phyloP scores from a whole-genome alignment of 2,329 filamentous ascomycete genomes.

The Ophiostoma australiae region DNA sequence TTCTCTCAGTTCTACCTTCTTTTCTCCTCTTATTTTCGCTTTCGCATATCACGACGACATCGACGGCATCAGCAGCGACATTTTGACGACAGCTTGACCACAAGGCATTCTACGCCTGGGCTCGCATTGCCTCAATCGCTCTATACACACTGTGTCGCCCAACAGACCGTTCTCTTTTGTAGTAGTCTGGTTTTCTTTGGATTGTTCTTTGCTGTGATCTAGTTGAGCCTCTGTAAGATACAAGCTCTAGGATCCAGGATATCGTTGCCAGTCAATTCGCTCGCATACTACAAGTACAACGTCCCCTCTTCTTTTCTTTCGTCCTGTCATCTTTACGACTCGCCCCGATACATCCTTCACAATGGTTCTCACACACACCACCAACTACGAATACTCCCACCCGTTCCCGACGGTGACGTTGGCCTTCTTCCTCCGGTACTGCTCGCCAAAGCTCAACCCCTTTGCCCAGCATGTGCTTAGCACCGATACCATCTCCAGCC shows the following conservation, averaged over 20 bases:
- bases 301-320: background rate
- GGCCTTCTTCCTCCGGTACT: constrained; percentile 85
- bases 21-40: constrained; percentile 1
- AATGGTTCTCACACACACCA: constrained; percentile 62
- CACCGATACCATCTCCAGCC: constrained; percentile 73
- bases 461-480: constrained; percentile 78
- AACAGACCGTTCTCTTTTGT: background rate
- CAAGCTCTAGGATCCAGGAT: constrained; percentile 24
- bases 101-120: constrained; percentile 18
- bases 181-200: background rate
- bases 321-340: background rate
- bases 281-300: constrained; percentile 1
- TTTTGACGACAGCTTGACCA: constrained; percentile 5
- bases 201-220: constrained; percentile 17
- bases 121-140: constrained; percentile 6
- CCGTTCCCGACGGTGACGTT: constrained; percentile 80
- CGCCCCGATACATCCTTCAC: constrained; percentile 1
- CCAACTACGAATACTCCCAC: constrained; percentile 70
- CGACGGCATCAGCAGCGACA: constrained; percentile 6
- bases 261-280: background rate
- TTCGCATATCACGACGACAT: constrained; percentile 8
- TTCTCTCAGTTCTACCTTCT: constrained; percentile 4
- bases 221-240: constrained; percentile 25
- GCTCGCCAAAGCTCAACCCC: constrained; percentile 64
- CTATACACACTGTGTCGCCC: background rate